Evolutionary conservation across 1,284 basidiomycete genomes (phyloP).

Genomic region (Clitocybe nebularis): DNA sequence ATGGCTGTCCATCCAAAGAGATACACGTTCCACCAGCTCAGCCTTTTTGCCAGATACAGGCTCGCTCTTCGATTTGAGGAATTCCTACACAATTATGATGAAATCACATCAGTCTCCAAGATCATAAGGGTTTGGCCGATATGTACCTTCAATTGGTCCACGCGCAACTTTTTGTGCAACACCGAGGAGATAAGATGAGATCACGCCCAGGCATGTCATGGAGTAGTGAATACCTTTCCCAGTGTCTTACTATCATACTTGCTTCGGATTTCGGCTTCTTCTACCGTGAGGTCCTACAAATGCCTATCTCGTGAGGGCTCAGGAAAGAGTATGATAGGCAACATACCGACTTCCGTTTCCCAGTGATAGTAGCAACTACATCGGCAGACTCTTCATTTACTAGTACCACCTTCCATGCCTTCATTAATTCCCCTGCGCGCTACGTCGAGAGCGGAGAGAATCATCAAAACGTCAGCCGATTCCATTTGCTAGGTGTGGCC

Average conservation of each 20-base stretch:
- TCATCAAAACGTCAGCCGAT: too few relatives aligned
- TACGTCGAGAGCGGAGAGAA: constrained; percentile 25
- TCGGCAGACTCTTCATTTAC: constrained; percentile 62
- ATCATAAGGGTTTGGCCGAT: neutral
- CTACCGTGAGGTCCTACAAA: constrained; percentile 50
- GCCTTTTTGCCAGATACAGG: constrained; percentile 64
- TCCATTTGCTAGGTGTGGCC: neutral
- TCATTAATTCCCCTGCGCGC: constrained; percentile 74
- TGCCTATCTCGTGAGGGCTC: constrained; percentile 8
- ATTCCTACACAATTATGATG: constrained; percentile 54
- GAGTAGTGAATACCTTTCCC: constrained; percentile 49
- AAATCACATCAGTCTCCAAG: constrained; percentile 10
- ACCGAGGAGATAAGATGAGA: constrained; percentile 10
- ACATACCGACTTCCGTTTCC: constrained; percentile 71
- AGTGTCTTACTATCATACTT: constrained; percentile 57
- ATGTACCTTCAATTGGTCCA: constrained; percentile 72
- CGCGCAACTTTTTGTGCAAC: constrained; percentile 63
- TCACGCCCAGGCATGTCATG: constrained; percentile 1
- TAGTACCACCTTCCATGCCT: constrained; percentile 71
- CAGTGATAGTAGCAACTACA: constrained; percentile 38
- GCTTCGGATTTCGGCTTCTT: constrained; percentile 67
- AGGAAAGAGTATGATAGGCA: neutral
- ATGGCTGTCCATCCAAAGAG: constrained; percentile 55
- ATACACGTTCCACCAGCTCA: constrained; percentile 61
- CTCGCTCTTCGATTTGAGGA: constrained; percentile 61